Evolutionary conservation across 805 yeast species (phyloP).

Genomic region (Isabelozyma pseudorhagii): DNA sequence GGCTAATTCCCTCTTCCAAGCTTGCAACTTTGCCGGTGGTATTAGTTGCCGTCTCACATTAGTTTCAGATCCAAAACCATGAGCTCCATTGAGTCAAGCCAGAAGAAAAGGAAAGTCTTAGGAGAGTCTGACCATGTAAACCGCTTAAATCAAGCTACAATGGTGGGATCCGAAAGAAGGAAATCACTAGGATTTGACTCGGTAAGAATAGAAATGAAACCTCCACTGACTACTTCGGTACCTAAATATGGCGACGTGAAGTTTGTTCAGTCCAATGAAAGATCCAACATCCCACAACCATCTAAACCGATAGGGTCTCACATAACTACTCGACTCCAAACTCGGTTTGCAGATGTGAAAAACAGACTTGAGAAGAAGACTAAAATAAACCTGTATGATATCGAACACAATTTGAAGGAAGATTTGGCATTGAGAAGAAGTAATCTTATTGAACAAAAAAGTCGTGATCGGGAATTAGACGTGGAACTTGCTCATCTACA

Average conservation of each 20-base stretch:
- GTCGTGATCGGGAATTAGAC: constrained; percentile 6
- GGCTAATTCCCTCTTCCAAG: no score
- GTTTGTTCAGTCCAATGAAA: neutral
- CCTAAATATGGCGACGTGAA: neutral
- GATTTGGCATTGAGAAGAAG: constrained; percentile 7
- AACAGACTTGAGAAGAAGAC: neutral
- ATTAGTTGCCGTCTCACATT: neutral
- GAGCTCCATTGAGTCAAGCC: constrained; percentile 1
- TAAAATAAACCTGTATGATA: neutral
- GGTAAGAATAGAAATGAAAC: constrained; percentile 10
- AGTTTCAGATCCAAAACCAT: neutral
- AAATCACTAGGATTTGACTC: constrained; percentile 17
- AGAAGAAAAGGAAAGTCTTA: constrained; percentile 14
- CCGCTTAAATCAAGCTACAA: neutral
- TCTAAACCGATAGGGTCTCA: neutral
- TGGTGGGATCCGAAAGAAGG: constrained; percentile 4
- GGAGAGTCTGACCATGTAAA: constrained; percentile 11
- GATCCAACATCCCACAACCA: neutral
- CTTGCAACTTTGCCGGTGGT: no score
- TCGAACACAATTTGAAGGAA: neutral
- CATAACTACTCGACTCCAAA: neutral
- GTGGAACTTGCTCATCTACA: constrained; percentile 8
- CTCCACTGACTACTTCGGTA: constrained; percentile 1
- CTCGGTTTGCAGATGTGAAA: neutral
- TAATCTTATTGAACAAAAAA: neutral